A percentile compares a stretch with the other conserved stretches of the same genome.
These are phyloP conservation scores for Hamamelis virginiana DNA, from an alignment of 164 flowering plant species.

Conservation along the genomic window DNA sequence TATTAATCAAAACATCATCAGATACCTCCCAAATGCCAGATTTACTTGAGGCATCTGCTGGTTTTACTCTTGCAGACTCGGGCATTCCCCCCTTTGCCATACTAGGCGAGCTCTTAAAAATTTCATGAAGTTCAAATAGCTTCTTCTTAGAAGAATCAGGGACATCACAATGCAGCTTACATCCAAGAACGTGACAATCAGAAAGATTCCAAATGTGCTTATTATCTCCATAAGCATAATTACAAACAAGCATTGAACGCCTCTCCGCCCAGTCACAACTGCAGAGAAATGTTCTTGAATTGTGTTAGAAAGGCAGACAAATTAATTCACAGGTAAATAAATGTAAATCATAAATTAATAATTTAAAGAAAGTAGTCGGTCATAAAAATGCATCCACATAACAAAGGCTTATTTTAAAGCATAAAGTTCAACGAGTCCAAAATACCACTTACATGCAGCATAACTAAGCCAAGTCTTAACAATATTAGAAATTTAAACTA, in stretches of 20 bases:
- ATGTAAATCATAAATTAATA: neutral
- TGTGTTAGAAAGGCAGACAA: slow-evolving; percentile 10
- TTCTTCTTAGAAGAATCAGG: slow-evolving; percentile 42
- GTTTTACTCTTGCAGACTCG: slow-evolving; percentile 41
- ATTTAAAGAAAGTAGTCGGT: neutral
- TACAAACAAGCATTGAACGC: slow-evolving; percentile 33
- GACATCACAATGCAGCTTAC: slow-evolving; percentile 48
- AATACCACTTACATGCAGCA: no score
- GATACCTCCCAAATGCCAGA: slow-evolving; percentile 73
- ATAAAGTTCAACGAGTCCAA: neutral
- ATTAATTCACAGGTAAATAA: neutral
- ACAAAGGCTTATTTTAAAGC: neutral
- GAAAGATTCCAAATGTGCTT: slow-evolving; percentile 51
- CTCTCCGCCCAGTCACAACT: slow-evolving; percentile 88
- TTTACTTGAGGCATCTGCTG: slow-evolving; percentile 36
- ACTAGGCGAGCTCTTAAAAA: slow-evolving; percentile 78
- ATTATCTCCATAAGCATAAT: slow-evolving; percentile 13
- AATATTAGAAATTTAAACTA: no score
- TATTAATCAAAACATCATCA: slow-evolving; percentile 67
- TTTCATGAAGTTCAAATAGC: slow-evolving; percentile 84
- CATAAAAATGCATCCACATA: neutral
- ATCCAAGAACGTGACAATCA: slow-evolving; percentile 81
- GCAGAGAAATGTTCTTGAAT: slow-evolving; percentile 25
- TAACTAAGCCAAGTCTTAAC: no score
- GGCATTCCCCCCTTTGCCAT: slow-evolving; percentile 29